A percentile compares a stretch with the other conserved stretches of the same genome.
Evolutionary conservation across 2,329 filamentous ascomycete genomes (phyloP).

Genomic region (Zasmidium citrigriseum): DNA sequence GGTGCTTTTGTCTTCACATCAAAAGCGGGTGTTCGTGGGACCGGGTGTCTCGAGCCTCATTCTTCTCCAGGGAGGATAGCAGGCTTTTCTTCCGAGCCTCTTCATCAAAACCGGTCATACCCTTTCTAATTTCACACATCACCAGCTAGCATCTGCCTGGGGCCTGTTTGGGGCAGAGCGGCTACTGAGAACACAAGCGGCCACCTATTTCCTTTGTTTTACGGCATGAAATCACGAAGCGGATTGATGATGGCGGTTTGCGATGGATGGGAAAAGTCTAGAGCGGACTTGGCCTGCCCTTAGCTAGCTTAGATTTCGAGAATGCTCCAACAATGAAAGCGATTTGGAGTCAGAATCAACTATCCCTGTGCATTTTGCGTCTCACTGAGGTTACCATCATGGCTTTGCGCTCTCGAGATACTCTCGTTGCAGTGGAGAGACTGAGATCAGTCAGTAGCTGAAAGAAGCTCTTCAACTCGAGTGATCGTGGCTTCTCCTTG

Average conservation of each 20-base stretch:
- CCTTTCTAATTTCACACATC: conserved; percentile 22
- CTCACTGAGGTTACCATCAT: no score
- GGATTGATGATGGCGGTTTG: conserved; percentile 30
- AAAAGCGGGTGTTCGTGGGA: conserved; percentile 27
- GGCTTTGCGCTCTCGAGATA: no score
- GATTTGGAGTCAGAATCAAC: conserved; percentile 14
- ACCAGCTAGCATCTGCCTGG: conserved; percentile 21
- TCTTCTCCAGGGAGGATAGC: conserved; percentile 7
- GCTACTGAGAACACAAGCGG: conserved; percentile 23
- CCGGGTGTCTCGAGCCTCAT: conserved; percentile 19
- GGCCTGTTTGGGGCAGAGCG: conserved; percentile 25
- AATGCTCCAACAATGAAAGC: conserved; percentile 18
- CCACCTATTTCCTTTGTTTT: conserved; percentile 33
- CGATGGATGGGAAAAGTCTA: conserved; percentile 25
- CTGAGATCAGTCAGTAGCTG: no score
- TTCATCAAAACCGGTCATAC: conserved; percentile 19
- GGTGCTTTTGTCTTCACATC: conserved; percentile 12
- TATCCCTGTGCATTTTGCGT: no score
- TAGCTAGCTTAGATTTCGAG: conserved; percentile 35
- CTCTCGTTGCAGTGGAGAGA: no score
- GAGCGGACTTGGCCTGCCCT: conserved; percentile 27
- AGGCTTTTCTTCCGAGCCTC: conserved; percentile 22
- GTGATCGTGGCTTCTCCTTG: no score
- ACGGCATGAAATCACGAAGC: conserved; percentile 35
- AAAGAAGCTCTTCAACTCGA: no score